Conservation (phyloP, 768 basidiomycete species). For the Fibroporia radiculosa region DNA sequence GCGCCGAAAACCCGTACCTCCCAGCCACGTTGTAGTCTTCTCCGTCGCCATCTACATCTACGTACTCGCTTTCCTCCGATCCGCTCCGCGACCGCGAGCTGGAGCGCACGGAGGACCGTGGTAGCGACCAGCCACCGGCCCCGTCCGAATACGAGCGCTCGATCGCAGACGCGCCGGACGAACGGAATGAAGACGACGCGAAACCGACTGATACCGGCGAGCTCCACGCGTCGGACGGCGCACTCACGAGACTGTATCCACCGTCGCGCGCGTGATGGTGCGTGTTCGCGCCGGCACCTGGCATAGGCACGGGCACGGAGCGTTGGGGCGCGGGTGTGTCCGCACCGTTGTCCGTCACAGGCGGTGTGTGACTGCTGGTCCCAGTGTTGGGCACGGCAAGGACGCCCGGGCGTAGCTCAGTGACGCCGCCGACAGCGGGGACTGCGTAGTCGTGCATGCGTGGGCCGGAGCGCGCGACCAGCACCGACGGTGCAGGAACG, state of each 20-base stretch:
- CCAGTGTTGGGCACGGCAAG: constrained; percentile 34
- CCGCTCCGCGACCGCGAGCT: constrained; percentile 29
- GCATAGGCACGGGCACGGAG: constrained; percentile 30
- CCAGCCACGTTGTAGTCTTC: constrained; percentile 7
- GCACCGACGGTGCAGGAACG: constrained; percentile 33
- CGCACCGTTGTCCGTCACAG: not conserved
- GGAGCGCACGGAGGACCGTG: constrained; percentile 40
- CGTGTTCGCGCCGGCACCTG: constrained; percentile 15
- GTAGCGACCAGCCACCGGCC: constrained; percentile 43
- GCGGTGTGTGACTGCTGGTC: constrained; percentile 1
- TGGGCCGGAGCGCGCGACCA: constrained; percentile 34
- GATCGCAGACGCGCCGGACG: constrained; percentile 11
- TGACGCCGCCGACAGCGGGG: constrained; percentile 35
- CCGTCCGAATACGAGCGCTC: constrained; percentile 21
- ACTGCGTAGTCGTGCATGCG: constrained; percentile 61
- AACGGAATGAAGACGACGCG: constrained; percentile 15
- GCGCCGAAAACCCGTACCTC: constrained; percentile 24
- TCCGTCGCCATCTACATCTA: constrained; percentile 22
- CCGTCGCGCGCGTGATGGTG: constrained; percentile 25
- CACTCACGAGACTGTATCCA: constrained; percentile 18
- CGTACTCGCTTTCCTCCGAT: constrained; percentile 26
- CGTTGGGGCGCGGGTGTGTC: constrained; percentile 9
- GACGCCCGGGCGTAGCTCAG: constrained; percentile 53
- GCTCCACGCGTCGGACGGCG: constrained; percentile 22
- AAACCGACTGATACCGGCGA: constrained; percentile 17